Evolutionary conservation across 1,284 basidiomycete species (phyloP), one percentile per base, ranked within the genome.

Genomic region (Ustilago hordei): DNA sequence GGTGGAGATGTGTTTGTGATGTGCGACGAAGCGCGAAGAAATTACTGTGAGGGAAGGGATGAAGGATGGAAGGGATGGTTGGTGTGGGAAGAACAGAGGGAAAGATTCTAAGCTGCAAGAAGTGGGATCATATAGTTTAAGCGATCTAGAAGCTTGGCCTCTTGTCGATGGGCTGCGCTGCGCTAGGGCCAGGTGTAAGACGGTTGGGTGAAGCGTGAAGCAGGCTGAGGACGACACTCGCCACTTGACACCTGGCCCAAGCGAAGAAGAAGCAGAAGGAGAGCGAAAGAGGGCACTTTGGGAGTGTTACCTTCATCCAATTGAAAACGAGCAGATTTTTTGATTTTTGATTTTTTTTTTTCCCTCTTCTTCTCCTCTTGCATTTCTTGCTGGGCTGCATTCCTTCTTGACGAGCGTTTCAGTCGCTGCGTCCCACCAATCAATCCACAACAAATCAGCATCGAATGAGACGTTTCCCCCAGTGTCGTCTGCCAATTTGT

Each of bases 401-500:
- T 45, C 28, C 32, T 39, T 39, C 28, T 48, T 58, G 28, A 13
- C 17, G 39, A 15, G 43, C 9, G 43, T 19, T 5, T 19, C 43
- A 19, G 19, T 19, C 19, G n/a, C n/a, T 45, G n/a, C n/a, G n/a
- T 45, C 43, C 43, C 35, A 32, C 13, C 31, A 32, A 7, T 48
- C 47, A 47, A 35, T 64, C 56, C 35, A 31, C n/a, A 34, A 39
- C 68, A 48, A 54, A 61, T 60, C 64, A 62, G 55, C 19, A 19
- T 19, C 17, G n/a, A 43, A 17, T 15, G n/a, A 19, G 15, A 19
- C 50, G 54, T 43, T 32, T 62, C 41, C 23, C 23, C 45, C 56
- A 58, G 64, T 72, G 69, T 72, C 69, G 69, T 72, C 60, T 64
- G 64, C 64, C 69, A 67, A 36, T 4, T 45, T 8, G n/a, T 45